These are phyloP conservation scores for Lyophyllum atratum DNA, from an alignment of 768 basidiomycete genomes.

Conservation along the genomic window DNA sequence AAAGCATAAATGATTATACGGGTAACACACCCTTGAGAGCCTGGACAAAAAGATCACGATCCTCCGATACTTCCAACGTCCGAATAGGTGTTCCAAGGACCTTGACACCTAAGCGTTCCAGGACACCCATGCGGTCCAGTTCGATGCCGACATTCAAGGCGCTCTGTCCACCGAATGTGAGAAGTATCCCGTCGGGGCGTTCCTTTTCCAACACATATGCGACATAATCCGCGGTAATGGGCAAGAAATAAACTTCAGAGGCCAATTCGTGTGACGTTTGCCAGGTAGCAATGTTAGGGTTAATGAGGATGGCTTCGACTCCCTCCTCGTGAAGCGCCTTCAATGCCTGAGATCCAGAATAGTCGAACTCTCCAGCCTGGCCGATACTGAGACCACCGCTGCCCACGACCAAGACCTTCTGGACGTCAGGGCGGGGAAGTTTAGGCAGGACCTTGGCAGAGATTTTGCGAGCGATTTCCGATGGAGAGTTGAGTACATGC, in stretches of 20 bases:
- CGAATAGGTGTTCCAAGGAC: conserved; percentile 95
- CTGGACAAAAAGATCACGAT: conserved; percentile 93
- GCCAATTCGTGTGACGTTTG: conserved; percentile 98
- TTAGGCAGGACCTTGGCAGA: conserved; percentile 95
- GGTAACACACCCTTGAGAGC: conserved; percentile 82
- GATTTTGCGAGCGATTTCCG: conserved; percentile 89
- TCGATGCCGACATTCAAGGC: conserved; percentile 97
- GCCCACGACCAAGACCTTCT: conserved; percentile 95
- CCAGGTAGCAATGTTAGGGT: conserved; percentile 99
- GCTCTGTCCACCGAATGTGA: conserved; percentile 98
- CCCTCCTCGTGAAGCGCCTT: conserved; percentile 97
- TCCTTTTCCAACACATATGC: conserved; percentile 99
- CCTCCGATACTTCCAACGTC: conserved; percentile 96
- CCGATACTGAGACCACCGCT: conserved; percentile 96
- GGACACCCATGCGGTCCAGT: conserved; percentile 94
- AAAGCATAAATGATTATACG: conserved; percentile 5
- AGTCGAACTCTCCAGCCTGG: conserved; percentile 99
- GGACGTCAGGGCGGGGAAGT: conserved; percentile 86
- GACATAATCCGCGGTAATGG: conserved; percentile 95
- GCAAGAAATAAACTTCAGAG: conserved; percentile 95
- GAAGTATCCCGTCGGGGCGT: conserved; percentile 93
- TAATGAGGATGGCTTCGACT: conserved; percentile 91
- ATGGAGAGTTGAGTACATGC: conserved; percentile 88
- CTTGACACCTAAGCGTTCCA: conserved; percentile 89
- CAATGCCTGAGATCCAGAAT: conserved; percentile 98